phyloP scores from a whole-genome alignment of 208 protist genomes.

The Trypanosoma melophagium region DNA sequence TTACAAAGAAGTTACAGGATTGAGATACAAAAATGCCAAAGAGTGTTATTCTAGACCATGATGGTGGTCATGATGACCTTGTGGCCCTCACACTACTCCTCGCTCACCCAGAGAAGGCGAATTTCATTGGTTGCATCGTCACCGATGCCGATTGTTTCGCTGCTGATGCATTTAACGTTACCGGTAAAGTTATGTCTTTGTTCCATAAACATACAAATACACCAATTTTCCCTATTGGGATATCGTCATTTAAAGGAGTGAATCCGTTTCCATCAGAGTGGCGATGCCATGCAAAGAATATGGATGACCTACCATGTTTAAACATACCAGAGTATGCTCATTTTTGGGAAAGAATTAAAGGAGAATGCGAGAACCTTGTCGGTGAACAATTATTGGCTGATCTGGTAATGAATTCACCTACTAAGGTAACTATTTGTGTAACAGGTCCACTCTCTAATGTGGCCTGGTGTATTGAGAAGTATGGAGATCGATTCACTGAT shows the following conservation, averaged over 20 bases:
- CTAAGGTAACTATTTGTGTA: constrained; percentile 85
- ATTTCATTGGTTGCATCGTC: constrained; percentile 79
- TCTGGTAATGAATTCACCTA: constrained; percentile 63
- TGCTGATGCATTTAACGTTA: constrained; percentile 66
- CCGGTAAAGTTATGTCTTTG: constrained; percentile 78
- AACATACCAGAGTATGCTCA: constrained; percentile 61
- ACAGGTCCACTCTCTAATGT: constrained; percentile 86
- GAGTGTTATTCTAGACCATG: constrained; percentile 84
- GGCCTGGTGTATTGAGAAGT: constrained; percentile 80
- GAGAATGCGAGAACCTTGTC: constrained; percentile 40
- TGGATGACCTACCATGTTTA: constrained; percentile 82
- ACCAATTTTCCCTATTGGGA: constrained; percentile 68
- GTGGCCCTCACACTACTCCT: constrained; percentile 76
- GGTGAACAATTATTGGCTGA: constrained; percentile 85
- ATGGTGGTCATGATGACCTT: constrained; percentile 86
- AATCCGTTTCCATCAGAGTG: constrained; percentile 86
- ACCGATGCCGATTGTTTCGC: constrained; percentile 87
- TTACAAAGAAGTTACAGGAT: too few relatives aligned
- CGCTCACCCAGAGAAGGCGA: constrained; percentile 65
- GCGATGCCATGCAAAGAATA: constrained; percentile 80
- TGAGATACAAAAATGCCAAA: constrained; percentile 31
- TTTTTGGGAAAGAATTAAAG: constrained; percentile 48
- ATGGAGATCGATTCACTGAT: constrained; percentile 70
- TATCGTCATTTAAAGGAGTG: constrained; percentile 68
- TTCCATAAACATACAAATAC: constrained; percentile 48